Percentiles rank a stretch among this genome's conserved stretches.
Evolutionary conservation across 768 basidiomycete species (phyloP).

Genomic region (Lentinula raphanica): DNA sequence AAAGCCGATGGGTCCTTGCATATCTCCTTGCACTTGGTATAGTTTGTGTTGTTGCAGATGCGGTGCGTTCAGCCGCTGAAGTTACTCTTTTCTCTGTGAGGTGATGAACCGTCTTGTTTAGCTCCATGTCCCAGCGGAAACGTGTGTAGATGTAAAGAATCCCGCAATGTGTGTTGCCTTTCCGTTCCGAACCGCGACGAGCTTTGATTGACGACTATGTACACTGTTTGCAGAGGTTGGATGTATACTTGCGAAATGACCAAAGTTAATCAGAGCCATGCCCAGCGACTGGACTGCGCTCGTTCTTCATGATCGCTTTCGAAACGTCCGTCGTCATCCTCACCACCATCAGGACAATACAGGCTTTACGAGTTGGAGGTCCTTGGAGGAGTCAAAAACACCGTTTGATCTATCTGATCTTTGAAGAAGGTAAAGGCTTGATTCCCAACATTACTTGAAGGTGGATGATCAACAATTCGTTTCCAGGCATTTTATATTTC

Average conservation of each 20-base stretch:
- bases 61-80: constrained; percentile 14
- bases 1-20: constrained; percentile 12
- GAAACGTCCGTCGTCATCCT: constrained; percentile 12
- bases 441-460: neutral
- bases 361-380: constrained; percentile 11
- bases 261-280: too few relatives aligned
- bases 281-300: constrained; percentile 11
- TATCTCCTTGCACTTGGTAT: constrained; percentile 17
- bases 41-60: constrained; percentile 17
- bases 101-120: neutral
- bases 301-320: constrained; percentile 15
- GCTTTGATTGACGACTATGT: too few relatives aligned
- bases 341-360: constrained; percentile 13
- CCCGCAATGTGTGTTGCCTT: constrained; percentile 8
- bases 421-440: neutral
- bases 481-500: constrained; percentile 3
- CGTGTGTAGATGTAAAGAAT: constrained; percentile 13
- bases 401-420: neutral
- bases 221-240: neutral
- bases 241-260: too few relatives aligned
- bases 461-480: neutral
- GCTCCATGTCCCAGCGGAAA: constrained; percentile 15
- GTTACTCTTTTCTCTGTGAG: neutral
- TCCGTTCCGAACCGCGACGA: neutral
- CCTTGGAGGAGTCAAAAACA: constrained; percentile 6